These are phyloP conservation scores for Aspergillus alliaceus DNA, from an alignment of 2,329 filamentous ascomycete species.

Conservation along the genomic window DNA sequence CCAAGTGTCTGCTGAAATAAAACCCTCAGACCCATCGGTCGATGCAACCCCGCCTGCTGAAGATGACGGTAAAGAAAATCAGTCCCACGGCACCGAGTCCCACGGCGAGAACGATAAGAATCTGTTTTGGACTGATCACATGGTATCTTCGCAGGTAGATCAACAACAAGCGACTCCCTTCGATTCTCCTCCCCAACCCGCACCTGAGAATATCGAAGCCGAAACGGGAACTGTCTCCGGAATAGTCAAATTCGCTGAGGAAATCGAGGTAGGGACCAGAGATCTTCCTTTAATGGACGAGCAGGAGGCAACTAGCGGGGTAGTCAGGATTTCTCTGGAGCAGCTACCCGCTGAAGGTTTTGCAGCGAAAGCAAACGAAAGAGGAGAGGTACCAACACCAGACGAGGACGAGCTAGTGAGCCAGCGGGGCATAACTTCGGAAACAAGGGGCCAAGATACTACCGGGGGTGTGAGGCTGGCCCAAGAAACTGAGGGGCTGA, in stretches of 20 bases:
- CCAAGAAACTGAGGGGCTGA: neutral
- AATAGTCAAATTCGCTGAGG: conserved; percentile 6
- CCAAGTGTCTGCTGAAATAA: conserved; percentile 14
- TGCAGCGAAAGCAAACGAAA: neutral
- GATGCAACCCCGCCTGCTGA: conserved; percentile 36
- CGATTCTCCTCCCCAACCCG: conserved; percentile 33
- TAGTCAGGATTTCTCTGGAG: neutral
- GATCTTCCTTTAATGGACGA: conserved; percentile 3
- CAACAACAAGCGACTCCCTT: conserved; percentile 35
- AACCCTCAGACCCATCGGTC: conserved; percentile 22
- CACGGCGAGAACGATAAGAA: conserved; percentile 37
- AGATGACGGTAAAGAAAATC: conserved; percentile 48
- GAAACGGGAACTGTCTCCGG: conserved; percentile 16
- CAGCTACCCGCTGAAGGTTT: neutral
- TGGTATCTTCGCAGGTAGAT: conserved; percentile 46
- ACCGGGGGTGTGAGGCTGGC: neutral
- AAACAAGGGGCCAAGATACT: neutral
- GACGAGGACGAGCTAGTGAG: neutral
- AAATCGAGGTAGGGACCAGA: conserved; percentile 5
- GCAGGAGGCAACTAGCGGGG: conserved; percentile 4
- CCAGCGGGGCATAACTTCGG: neutral
- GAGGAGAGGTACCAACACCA: neutral
- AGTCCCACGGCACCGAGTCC: conserved; percentile 42
- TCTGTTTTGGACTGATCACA: conserved; percentile 46
- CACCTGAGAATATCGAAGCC: conserved; percentile 25